Percentiles rank a stretch among this genome's conserved stretches.
Conservation (phyloP, 2,329 filamentous ascomycete genomes). For the Cordyceps javanica region DNA sequence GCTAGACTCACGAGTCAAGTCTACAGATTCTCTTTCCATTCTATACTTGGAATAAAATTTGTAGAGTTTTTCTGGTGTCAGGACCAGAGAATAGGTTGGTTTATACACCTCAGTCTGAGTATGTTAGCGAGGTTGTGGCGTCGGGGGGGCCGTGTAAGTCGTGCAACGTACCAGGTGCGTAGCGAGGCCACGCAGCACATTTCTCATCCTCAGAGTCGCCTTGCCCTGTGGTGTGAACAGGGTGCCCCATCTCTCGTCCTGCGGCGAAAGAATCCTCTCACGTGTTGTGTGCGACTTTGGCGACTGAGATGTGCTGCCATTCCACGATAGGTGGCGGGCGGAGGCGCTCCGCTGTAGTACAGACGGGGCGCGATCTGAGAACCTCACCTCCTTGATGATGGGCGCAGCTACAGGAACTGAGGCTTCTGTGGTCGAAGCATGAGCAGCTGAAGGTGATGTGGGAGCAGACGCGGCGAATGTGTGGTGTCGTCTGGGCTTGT, state of each 20-base stretch:
- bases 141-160: neutral
- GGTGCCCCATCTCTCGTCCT: constrained; percentile 70
- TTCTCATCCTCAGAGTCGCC: constrained; percentile 60
- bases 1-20: constrained; percentile 53
- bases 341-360: constrained; percentile 3
- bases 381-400: constrained; percentile 5
- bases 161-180: constrained; percentile 58
- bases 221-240: constrained; percentile 64
- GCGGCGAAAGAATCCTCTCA: constrained; percentile 27
- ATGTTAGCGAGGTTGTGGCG: neutral
- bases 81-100: constrained; percentile 46
- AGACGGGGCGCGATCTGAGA: constrained; percentile 5
- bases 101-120: constrained; percentile 26
- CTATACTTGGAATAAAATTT: constrained; percentile 65
- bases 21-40: constrained; percentile 59
- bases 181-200: constrained; percentile 69
- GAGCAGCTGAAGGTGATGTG: neutral
- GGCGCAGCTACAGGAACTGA: neutral
- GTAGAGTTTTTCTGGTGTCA: constrained; percentile 70
- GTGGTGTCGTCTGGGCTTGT: neutral
- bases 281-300: neutral
- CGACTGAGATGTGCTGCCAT: neutral
- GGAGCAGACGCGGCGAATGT: constrained; percentile 1
- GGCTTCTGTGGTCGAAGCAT: neutral
- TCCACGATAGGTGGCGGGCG: neutral